Evolutionary conservation across 2,329 filamentous ascomycete species (phyloP).

Genomic region (Decorospora gaudefroyi): DNA sequence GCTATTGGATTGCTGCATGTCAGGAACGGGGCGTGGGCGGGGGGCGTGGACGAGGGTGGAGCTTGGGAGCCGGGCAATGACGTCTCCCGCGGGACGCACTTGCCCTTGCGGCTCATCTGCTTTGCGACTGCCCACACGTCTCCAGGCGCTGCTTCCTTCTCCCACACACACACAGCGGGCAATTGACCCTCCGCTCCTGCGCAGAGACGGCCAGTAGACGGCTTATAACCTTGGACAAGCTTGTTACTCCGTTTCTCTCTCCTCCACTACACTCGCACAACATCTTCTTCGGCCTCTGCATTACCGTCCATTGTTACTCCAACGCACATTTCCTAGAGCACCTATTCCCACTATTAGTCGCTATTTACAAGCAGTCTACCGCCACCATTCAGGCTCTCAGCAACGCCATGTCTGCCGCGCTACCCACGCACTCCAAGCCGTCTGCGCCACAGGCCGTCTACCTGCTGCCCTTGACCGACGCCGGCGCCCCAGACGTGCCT

Average conservation of each 20-base stretch:
- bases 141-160: conserved; percentile 21
- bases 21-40: conserved; percentile 12
- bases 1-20: conserved; percentile 15
- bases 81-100: conserved; percentile 24
- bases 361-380: conserved; percentile 28
- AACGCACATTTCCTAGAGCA: conserved; percentile 6
- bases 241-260: not conserved
- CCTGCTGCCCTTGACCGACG: conserved; percentile 85
- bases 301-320: conserved; percentile 10
- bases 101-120: conserved; percentile 26
- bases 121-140: conserved; percentile 28
- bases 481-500: conserved; percentile 86
- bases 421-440: conserved; percentile 16
- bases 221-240: conserved; percentile 15
- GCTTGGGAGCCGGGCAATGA: conserved; percentile 34
- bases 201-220: conserved; percentile 8
- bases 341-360: conserved; percentile 16
- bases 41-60: conserved; percentile 10
- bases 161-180: conserved; percentile 25
- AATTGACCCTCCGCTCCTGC: conserved; percentile 26
- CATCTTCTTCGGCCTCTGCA: conserved; percentile 12
- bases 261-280: conserved; percentile 13
- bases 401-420: conserved; percentile 32
- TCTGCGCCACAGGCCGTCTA: conserved; percentile 62
- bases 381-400: conserved; percentile 8